Base-by-base conservation (phyloP, 805 yeast species). In the Starmera dryadoides region DNA sequence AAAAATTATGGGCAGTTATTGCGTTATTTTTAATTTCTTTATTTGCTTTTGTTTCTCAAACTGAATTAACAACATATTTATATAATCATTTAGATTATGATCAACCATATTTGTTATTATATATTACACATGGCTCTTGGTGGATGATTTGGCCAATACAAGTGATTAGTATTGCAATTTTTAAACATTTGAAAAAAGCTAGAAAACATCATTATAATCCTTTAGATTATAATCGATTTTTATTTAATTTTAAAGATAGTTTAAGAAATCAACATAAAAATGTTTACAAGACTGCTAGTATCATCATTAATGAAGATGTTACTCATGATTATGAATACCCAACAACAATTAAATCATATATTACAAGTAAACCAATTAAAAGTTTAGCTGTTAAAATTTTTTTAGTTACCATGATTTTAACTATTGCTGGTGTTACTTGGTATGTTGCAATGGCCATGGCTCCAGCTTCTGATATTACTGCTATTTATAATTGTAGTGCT, bases 401-500 rank as follows among this genome's bases (percentile, higher is more conserved):
- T 3, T 36, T 71, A 3, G 62, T 83, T 23, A 70, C 83, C 3
- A 23, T 73, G 8, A 72, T 86, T 6, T 64, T 86, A 43, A 84
- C 84, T 16, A 43, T 77, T 2, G 95, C 95, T 0, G 95, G 94
- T 2, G 66, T 75, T 16, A 76, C 95, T 2, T 86, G 96, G 96
- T 87, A 86, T 55, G 72, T 84, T 15, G 83, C 95, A 10, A 85
- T 87, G 78, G 69, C 79, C 23, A 61, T 84, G 53, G 79, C 95
- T 1, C 82, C 88, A 22, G 86, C 94, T 0, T 71, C 86, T 3
- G 95, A 87, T 52, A 82, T 87, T 29, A 87, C 95, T 2, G 96
- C 96, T 3, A 86, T 86, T 43, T 87, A 86, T 63, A 86, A 87
- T 63, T 86, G 93, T 56, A 81, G 91, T 14, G 94, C 95, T 0